Evolutionary conservation across 2,329 filamentous ascomycete genomes (phyloP).

Genomic region (Didymella keratinophila): DNA sequence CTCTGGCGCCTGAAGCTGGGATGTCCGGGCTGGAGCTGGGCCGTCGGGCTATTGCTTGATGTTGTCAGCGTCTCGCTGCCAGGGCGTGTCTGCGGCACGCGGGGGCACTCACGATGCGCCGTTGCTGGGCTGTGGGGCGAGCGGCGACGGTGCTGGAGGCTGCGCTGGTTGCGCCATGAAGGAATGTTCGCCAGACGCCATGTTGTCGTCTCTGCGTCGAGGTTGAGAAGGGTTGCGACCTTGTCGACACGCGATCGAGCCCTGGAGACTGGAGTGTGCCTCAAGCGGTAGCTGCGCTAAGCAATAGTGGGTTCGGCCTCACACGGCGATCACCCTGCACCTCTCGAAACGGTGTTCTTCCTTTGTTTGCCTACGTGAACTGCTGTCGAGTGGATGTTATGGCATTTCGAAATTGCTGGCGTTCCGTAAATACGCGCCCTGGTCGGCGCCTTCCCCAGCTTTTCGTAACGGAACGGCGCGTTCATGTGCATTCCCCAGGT

Average conservation of each 20-base stretch:
- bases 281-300: constrained; percentile 20
- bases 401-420: background rate
- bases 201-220: constrained; percentile 33
- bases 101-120: constrained; percentile 39
- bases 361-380: constrained; percentile 4
- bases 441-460: background rate
- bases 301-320: constrained; percentile 21
- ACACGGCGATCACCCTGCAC: constrained; percentile 18
- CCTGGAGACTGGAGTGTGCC: constrained; percentile 14
- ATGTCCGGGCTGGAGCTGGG: constrained; percentile 31
- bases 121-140: constrained; percentile 46
- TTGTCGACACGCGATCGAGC: constrained; percentile 21
- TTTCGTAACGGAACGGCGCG: background rate
- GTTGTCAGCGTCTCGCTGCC: constrained; percentile 23
- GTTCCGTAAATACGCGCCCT: constrained; percentile 1
- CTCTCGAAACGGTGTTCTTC: constrained; percentile 9
- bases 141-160: constrained; percentile 36
- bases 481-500: constrained; percentile 15
- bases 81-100: constrained; percentile 7
- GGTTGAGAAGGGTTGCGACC: constrained; percentile 27
- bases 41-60: constrained; percentile 30
- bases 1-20: constrained; percentile 47
- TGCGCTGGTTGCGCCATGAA: constrained; percentile 48
- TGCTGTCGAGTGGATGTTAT: background rate
- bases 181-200: constrained; percentile 49